A percentile compares a stretch with the other conserved stretches of the same genome.
phyloP scores from a whole-genome alignment of 164 flowering plant genomes.

The Euptelea pleiosperma region DNA sequence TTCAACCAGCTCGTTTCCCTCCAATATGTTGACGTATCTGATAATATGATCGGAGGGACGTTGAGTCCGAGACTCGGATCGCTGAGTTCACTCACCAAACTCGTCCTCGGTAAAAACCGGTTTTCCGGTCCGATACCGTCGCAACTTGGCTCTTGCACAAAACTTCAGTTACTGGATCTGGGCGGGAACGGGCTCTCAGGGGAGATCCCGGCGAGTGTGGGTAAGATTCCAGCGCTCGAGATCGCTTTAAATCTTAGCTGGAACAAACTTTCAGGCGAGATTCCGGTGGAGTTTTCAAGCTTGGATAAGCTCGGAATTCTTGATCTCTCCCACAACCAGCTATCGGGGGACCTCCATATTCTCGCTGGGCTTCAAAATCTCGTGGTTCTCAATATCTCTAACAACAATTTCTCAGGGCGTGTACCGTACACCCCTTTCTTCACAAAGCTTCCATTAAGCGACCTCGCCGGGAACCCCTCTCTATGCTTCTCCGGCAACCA shows the following conservation, averaged over 20 bases:
- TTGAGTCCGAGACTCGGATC: slow-evolving; percentile 56
- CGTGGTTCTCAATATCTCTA: slow-evolving; percentile 65
- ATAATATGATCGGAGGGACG: slow-evolving; percentile 51
- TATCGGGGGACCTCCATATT: slow-evolving; percentile 56
- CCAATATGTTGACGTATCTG: slow-evolving; percentile 62
- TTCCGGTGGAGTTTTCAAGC: slow-evolving; percentile 54
- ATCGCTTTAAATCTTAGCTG: slow-evolving; percentile 77
- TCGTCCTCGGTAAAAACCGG: slow-evolving; percentile 49
- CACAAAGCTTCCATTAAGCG: slow-evolving; percentile 58
- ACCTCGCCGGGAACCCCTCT: slow-evolving; percentile 51
- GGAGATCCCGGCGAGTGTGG: slow-evolving; percentile 52
- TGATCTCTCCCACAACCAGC: slow-evolving; percentile 65
- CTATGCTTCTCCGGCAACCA: slow-evolving; percentile 52
- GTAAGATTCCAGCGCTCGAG: slow-evolving; percentile 64
- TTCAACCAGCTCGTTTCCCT: slow-evolving; percentile 45
- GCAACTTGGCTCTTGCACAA: slow-evolving; percentile 53
- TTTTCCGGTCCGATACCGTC: slow-evolving; percentile 62
- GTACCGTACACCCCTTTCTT: slow-evolving; percentile 74
- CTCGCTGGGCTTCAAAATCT: slow-evolving; percentile 61
- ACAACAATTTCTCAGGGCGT: slow-evolving; percentile 64
- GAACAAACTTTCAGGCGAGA: slow-evolving; percentile 56
- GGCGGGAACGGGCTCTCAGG: slow-evolving; percentile 54
- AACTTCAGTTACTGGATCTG: slow-evolving; percentile 69
- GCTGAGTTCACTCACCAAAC: slow-evolving; percentile 65
- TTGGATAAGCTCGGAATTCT: slow-evolving; percentile 61